Evolutionary conservation across 768 basidiomycete species (phyloP).

Genomic region (Leccinum disarticulatum): DNA sequence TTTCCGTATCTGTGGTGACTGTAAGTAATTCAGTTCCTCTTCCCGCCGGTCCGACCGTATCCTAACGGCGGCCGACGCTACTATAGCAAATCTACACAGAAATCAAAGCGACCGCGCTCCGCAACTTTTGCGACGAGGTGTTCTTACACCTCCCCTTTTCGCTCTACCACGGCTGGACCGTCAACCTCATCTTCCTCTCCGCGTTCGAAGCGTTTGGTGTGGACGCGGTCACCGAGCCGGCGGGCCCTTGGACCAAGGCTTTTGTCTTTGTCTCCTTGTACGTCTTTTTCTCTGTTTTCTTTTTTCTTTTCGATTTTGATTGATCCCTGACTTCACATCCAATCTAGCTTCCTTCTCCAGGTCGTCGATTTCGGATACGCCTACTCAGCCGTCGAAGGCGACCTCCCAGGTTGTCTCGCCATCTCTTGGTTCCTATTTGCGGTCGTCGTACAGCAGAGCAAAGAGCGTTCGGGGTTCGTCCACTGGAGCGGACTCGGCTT

Average conservation of each 20-base stretch:
- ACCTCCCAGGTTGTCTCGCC: conserved; percentile 65
- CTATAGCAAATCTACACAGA: conserved; percentile 65
- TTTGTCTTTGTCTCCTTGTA: conserved; percentile 61
- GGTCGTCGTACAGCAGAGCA: conserved; percentile 54
- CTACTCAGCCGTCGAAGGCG: conserved; percentile 62
- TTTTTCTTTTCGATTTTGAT: not conserved
- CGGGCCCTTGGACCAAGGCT: conserved; percentile 59
- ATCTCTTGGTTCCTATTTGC: conserved; percentile 68
- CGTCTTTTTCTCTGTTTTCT: conserved; percentile 6
- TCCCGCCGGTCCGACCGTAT: not conserved
- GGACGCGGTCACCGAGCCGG: conserved; percentile 49
- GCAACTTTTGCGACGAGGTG: conserved; percentile 53
- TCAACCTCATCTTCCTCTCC: conserved; percentile 51
- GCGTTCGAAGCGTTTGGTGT: conserved; percentile 64
- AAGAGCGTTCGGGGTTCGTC: conserved; percentile 49
- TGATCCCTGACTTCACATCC: not conserved
- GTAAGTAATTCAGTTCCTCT: conserved; percentile 20
- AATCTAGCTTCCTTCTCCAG: conserved; percentile 54
- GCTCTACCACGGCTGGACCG: conserved; percentile 64
- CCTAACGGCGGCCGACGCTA: conserved; percentile 14
- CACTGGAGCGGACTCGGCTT: conserved; percentile 68
- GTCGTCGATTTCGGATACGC: conserved; percentile 62
- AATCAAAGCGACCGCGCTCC: conserved; percentile 55
- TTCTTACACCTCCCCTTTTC: conserved; percentile 76
- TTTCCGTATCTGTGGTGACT: conserved; percentile 52